Evolutionary conservation across 2,329 filamentous ascomycete genomes (phyloP), one percentile per base, ranked within the genome.

Genomic region (Hirsutella thompsonii): DNA sequence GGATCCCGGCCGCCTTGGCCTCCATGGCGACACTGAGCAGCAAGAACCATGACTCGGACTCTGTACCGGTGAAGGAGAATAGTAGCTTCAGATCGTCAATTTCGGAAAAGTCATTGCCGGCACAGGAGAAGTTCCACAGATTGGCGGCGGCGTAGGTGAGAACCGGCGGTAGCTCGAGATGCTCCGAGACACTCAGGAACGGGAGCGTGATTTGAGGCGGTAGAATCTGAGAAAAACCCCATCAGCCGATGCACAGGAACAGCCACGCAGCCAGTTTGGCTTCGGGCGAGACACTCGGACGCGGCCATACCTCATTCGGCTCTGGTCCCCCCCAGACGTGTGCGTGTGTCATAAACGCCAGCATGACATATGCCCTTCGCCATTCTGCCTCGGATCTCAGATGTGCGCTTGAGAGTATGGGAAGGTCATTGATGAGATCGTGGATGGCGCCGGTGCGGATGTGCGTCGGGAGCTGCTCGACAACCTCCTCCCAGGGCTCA

Each of bases 21-120:
- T 96, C 90, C 57, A 95, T 93, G 16, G 89, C 88, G 1, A 92
- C 83, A 1, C 86, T 94, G 45, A 95, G 73, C 30, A 92, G 69
- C 51, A 89, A 89, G 63, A 96, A 96, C 90, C 90, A 95, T 51
- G 88, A 87, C 61, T 96, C 90, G 49, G 93, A 88, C 39, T 81
- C 64, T 8, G 86, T 92, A 20, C 87, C 89, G 4, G 88, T 95
- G 53, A 94, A 92, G 11, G 89, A 93, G 54, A 83, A 74, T 9
- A 89, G 69, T 0, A 80, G 81, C 18, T 72, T 68, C 10, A 95
- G 67, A 39, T 82, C 78, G 44, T 85, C 74, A 9, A 90, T 66
- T 43, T 76, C 66, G 48, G 79, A 74, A 21, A 83, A 75, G 38
- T 79, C 71, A 1, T 51, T 36, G 2, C 59, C 56, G 0, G 50